phyloP scores from a whole-genome alignment of 176 grass and related monocot genomes.

The Rhynchospora breviuscula region DNA sequence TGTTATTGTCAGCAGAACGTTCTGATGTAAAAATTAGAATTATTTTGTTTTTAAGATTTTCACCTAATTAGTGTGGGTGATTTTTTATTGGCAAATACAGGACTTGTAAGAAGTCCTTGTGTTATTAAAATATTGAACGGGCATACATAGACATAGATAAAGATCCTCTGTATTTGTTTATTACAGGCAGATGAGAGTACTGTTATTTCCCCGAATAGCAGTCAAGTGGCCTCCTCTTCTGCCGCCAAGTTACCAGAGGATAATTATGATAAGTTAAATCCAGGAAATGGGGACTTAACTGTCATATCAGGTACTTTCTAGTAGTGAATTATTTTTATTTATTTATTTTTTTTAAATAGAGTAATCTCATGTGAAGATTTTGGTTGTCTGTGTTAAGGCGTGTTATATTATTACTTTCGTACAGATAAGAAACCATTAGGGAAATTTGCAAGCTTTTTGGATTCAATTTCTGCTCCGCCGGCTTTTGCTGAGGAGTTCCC shows the following conservation, averaged over 20 bases:
- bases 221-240: slow-evolving; percentile 33
- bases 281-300: slow-evolving; percentile 27
- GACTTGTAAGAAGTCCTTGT: background rate
- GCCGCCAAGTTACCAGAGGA: slow-evolving; percentile 51
- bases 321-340: background rate
- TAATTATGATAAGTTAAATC: slow-evolving; percentile 51
- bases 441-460: slow-evolving; percentile 58
- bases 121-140: background rate
- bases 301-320: slow-evolving; percentile 63
- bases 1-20: background rate
- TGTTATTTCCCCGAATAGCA: slow-evolving; percentile 29
- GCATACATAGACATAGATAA: background rate
- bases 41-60: slow-evolving; percentile 3
- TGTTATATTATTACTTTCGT: background rate
- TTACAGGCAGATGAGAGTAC: slow-evolving; percentile 73
- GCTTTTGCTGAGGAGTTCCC: slow-evolving; percentile 74
- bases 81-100: background rate
- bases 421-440: slow-evolving; percentile 28
- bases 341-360: background rate
- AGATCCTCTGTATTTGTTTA: slow-evolving; percentile 25
- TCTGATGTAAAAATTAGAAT: background rate
- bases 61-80: background rate
- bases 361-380: background rate
- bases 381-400: background rate
- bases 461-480: slow-evolving; percentile 65